Percentiles rank a stretch among this genome's conserved stretches.
Conservation (phyloP, 306 rosid species). For the Dicorynia guianensis region DNA sequence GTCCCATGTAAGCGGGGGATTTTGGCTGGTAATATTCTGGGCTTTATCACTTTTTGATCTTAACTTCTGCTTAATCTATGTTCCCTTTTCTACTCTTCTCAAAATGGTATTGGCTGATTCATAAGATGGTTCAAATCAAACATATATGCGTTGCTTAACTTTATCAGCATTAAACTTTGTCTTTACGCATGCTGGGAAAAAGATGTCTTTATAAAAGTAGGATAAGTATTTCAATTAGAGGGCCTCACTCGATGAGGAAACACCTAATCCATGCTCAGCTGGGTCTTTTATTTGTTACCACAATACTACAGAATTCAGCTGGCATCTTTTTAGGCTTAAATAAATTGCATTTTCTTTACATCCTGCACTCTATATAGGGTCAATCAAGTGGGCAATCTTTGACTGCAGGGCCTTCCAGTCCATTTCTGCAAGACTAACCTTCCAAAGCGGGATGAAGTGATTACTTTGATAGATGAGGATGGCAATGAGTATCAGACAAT, state of each 20-base stretch:
- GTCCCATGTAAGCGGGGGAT: conserved; percentile 86
- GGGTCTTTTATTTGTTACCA: not conserved
- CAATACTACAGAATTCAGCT: not conserved
- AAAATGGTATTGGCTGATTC: not conserved
- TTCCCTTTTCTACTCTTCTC: not conserved
- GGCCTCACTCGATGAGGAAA: not conserved
- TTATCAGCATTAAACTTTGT: not conserved
- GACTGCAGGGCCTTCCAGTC: conserved; percentile 69
- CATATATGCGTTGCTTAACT: not conserved
- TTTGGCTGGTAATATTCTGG: conserved; percentile 74
- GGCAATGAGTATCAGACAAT: conserved; percentile 59
- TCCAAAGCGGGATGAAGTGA: conserved; percentile 49
- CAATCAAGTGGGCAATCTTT: conserved; percentile 30
- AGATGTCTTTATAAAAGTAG: not conserved
- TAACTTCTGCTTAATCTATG: not conserved
- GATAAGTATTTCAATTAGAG: no score
- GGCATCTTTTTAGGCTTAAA: not conserved
- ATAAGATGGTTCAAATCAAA: not conserved
- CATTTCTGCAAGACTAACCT: conserved; percentile 62
- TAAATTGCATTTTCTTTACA: not conserved
- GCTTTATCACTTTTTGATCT: not conserved
- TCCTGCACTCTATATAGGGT: not conserved
- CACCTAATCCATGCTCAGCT: not conserved
- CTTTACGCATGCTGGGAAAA: not conserved
- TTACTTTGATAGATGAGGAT: conserved; percentile 68